Percentiles rank a stretch among this genome's conserved stretches.
phyloP scores from a whole-genome alignment of 2,329 filamentous ascomycete genomes.

The Piedraia hortae region DNA sequence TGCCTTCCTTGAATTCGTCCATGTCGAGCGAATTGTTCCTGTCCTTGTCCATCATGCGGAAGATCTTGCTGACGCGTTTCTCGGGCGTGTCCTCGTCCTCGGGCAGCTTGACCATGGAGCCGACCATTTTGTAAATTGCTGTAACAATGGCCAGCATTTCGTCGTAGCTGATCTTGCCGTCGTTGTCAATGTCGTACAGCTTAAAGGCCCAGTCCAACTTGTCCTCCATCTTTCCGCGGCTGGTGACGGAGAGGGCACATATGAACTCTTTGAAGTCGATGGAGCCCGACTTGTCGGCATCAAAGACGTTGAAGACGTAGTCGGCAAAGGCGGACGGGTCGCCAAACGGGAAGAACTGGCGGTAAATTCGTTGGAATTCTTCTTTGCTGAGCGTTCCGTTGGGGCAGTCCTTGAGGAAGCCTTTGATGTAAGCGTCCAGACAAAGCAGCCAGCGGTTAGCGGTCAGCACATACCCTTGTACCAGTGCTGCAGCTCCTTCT shows the following conservation, averaged over 20 bases:
- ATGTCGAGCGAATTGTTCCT: slow-evolving; percentile 93
- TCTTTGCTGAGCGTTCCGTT: slow-evolving; percentile 91
- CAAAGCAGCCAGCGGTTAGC: slow-evolving; percentile 1
- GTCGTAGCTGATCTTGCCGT: slow-evolving; percentile 96
- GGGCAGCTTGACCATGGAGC: slow-evolving; percentile 95
- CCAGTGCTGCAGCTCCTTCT: slow-evolving; percentile 99
- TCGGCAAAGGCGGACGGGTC: slow-evolving; percentile 94
- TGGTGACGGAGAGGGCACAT: slow-evolving; percentile 87
- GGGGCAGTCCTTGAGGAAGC: slow-evolving; percentile 94
- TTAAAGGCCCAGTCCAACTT: slow-evolving; percentile 99
- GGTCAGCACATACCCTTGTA: slow-evolving; percentile 53
- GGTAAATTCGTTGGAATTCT: slow-evolving; percentile 98
- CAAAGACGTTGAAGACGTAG: slow-evolving; percentile 98
- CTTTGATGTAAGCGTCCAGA: slow-evolving; percentile 26
- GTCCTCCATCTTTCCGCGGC: slow-evolving; percentile 95
- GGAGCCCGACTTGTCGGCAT: slow-evolving; percentile 84
- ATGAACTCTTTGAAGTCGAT: slow-evolving; percentile 99
- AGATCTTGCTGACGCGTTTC: slow-evolving; percentile 95
- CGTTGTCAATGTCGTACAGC: slow-evolving; percentile 94
- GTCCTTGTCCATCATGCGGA: slow-evolving; percentile 99
- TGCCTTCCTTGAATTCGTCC: slow-evolving; percentile 96
- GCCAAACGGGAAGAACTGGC: slow-evolving; percentile 96
- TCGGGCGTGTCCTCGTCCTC: slow-evolving; percentile 97
- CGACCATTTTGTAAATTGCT: slow-evolving; percentile 99
- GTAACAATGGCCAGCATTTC: slow-evolving; percentile 98